Base-by-base conservation (phyloP, 306 rosid genomes). In the Cucurbita moschata region DNA sequence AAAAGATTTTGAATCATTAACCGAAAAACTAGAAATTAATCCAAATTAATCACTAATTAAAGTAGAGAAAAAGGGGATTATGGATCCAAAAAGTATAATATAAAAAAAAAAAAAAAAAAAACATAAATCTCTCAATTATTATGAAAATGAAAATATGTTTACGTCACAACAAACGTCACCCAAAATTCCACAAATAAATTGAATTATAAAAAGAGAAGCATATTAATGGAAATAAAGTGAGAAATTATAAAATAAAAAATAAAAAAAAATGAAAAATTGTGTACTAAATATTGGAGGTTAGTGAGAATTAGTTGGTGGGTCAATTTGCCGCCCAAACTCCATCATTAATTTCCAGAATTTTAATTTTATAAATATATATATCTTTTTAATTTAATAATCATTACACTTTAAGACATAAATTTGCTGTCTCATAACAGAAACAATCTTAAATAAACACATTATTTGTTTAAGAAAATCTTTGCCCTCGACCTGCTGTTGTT, bases 281-380 rank as follows among this genome's bases (percentile, higher is more conserved):
- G 3, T 62, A 35, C 7, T 38, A 39, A 62, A 62, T 38, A 81
- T 79, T 75, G 85, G 72, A 78, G 80, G 85, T 82, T 72, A 82
- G 85, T 78, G 77, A 71, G 75, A 64, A 75, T 82, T 82, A 60
- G 85, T 82, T 82, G 82, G 47, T 38, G 15, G n/a, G 77, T 82
- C 85, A 71, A 82, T 75, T 78, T 63, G 77, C 73, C 75, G 71
- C 79, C 72, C 53, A 30, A 60, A 75, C 42, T 10, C 60, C 75
- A 82, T 82, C 75, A 78, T 78, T 82, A 78, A 75, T 55, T 42
- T 39, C 60, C 16, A 75, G 76, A 72, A 57, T 72, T 38, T 53
- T 4, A n/a, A 10, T 4, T 19, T 12, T 9, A 5, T 46, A 2
- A 67, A 10, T 44, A 44, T 43, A 44, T 19, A 4, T 74, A 81